Evolutionary conservation across 352 stramenopile genomes (phyloP).

Genomic region (Phytophthora pini): DNA sequence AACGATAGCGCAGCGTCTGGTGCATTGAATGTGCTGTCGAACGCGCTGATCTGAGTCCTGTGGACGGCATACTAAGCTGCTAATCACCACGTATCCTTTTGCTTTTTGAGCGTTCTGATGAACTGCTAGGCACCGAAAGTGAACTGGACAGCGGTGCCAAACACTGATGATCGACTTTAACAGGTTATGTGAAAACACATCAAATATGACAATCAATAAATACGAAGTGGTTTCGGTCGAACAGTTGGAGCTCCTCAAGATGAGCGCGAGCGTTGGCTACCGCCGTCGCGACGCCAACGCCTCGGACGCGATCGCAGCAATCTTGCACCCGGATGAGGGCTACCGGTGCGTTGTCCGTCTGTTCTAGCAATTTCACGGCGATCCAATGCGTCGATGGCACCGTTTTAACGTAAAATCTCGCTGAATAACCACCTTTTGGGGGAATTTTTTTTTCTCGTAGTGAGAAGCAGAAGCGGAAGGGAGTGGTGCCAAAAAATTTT

Average conservation of each 20-base stretch:
- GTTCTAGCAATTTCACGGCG: not conserved
- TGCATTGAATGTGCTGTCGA: constrained; percentile 7
- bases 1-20: constrained; percentile 21
- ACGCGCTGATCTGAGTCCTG: constrained; percentile 2
- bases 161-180: constrained; percentile 23
- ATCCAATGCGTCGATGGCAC: not conserved
- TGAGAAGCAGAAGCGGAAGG: constrained; percentile 61
- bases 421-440: constrained; percentile 1
- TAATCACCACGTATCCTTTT: constrained; percentile 32
- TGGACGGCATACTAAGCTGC: constrained; percentile 22
- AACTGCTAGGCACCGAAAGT: constrained; percentile 14
- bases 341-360: constrained; percentile 42
- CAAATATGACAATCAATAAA: constrained; percentile 2
- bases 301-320: constrained; percentile 67
- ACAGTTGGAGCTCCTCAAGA: constrained; percentile 24
- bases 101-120: constrained; percentile 24
- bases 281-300: constrained; percentile 72
- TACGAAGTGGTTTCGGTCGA: constrained; percentile 21
- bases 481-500: constrained; percentile 65
- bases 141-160: constrained; percentile 30
- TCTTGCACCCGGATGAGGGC: constrained; percentile 68
- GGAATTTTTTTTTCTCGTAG: constrained; percentile 29
- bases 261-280: constrained; percentile 53
- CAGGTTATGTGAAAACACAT: constrained; percentile 18
- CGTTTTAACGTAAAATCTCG: constrained; percentile 6